Base-by-base conservation (phyloP, 2,329 filamentous ascomycete genomes). In the Niveomyces coronatus region DNA sequence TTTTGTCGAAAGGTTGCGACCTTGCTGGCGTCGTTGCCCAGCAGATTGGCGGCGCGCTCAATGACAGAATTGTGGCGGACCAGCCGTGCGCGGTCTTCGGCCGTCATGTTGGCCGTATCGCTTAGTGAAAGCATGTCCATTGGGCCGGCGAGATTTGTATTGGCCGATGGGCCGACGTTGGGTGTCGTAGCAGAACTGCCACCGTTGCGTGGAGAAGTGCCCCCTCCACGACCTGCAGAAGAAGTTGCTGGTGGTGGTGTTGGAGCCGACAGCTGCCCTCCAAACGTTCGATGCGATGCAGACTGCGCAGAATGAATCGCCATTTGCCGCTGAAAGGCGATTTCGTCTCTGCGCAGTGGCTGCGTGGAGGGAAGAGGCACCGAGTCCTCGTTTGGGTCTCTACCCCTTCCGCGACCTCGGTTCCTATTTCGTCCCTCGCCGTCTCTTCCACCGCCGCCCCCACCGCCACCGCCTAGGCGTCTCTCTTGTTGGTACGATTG, bases 291-390 rank as follows among this genome's bases (percentile, higher is more conserved):
- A 31, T 75, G 80, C 0, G 84, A 77, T 0, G 85, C 73, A 0
- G 86, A 85, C 53, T 93, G 86, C 1, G 86, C 81, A 35, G 80
- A 88, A 49, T 94, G 87, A 35, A 96, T 86, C 28, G 87, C 88
- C 69, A 94, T 79, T 52, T 94, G 86, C 35, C 91, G 73, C 53
- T 96, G 89, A 56, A 86, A 94, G 3, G 91, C 89, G 37, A 94
- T 64, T 58, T 96, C 86, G 46, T 93, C 91, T 53, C 91, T 70
- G 34, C 84, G 75, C 53, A 95, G 57, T 1, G 86, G 80, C 47
- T 91, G 85, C 2, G 84, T 82, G 39, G 83, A 85, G 22, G 82
- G 84, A 5, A 74, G 65, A 4, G 86, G 83, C 17, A 89, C 61
- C 15, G 83, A 71, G 47, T 95, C 88, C 1, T 83, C 73, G 56